Evolutionary conservation across 2,329 filamentous ascomycete species (phyloP).

Genomic region (Trichoderma simmonsii): DNA sequence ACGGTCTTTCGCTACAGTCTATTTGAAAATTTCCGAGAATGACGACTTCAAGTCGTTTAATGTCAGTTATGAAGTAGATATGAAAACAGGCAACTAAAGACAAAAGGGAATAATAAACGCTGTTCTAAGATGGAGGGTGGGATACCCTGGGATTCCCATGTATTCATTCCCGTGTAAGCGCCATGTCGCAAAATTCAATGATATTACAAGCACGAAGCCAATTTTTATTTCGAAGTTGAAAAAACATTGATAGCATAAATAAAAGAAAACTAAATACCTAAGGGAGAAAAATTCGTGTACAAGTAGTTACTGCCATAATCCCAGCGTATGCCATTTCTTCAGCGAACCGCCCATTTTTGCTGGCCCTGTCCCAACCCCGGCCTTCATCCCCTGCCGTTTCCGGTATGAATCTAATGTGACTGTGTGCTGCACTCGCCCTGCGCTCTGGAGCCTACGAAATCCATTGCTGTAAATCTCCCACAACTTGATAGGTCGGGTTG

Average conservation of each 20-base stretch:
- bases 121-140: background rate
- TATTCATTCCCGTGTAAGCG: background rate
- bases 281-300: background rate
- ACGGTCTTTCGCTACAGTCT: background rate
- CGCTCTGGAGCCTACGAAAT: conserved; percentile 26
- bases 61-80: background rate
- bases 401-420: background rate
- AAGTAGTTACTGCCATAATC: background rate
- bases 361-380: background rate
- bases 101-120: background rate
- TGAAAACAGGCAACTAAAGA: background rate
- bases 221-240: background rate
- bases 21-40: background rate
- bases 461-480: conserved; percentile 41
- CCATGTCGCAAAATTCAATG: background rate
- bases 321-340: background rate
- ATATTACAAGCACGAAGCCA: background rate
- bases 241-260: background rate
- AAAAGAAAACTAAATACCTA: background rate
- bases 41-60: background rate
- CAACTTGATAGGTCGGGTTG: conserved; percentile 42
- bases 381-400: background rate
- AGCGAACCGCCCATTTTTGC: background rate
- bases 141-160: background rate
- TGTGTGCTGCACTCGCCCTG: background rate